phyloP scores from a whole-genome alignment of 1,139 yeast species.

The Diutina mesorugosa region DNA sequence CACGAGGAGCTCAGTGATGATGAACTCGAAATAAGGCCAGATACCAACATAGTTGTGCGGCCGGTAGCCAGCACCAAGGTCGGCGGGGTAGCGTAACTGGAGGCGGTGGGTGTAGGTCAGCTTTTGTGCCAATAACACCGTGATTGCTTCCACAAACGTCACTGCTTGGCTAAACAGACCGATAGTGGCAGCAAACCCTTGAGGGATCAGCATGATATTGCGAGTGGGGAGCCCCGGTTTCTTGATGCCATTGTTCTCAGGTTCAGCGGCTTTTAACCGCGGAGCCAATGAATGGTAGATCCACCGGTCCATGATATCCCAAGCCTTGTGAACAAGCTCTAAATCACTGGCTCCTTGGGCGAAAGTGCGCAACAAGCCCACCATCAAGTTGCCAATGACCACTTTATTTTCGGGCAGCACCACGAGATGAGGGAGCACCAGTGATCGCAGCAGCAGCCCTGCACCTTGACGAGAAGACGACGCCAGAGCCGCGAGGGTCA shows the following conservation, averaged over 20 bases:
- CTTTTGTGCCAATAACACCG: background rate
- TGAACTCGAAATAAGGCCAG: constrained; percentile 70
- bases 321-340: constrained; percentile 34
- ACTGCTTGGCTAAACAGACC: background rate
- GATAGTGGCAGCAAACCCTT: background rate
- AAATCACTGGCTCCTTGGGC: constrained; percentile 25
- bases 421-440: background rate
- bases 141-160: background rate
- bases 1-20: constrained; percentile 53
- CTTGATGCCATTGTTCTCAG: background rate
- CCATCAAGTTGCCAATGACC: constrained; percentile 20
- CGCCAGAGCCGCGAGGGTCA: constrained; percentile 2
- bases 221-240: background rate
- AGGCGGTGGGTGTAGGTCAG: background rate
- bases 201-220: background rate
- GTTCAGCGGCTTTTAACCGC: background rate
- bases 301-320: constrained; percentile 72
- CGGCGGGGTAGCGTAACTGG: constrained; percentile 35
- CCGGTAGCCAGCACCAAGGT: constrained; percentile 51
- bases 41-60: constrained; percentile 40
- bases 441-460: background rate
- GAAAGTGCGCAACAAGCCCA: constrained; percentile 33
- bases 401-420: constrained; percentile 17
- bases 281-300: constrained; percentile 30
- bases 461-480: background rate